phyloP scores from a whole-genome alignment of 1,139 yeast genomes.

The Suhomyces wounanorum region DNA sequence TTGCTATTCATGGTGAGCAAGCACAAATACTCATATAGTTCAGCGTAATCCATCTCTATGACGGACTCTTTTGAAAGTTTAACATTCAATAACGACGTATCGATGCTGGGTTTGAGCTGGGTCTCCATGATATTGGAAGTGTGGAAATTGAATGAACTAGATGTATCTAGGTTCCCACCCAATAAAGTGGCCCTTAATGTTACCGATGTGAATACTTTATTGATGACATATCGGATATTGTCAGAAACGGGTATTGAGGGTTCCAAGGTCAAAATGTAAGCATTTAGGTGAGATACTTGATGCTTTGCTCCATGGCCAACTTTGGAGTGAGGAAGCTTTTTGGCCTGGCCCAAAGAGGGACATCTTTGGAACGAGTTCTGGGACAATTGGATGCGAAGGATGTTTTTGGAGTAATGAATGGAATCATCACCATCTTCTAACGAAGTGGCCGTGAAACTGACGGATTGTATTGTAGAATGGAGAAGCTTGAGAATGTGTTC shows the following conservation, averaged over 20 bases:
- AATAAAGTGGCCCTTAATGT: background rate
- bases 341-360: conserved; percentile 18
- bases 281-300: conserved; percentile 15
- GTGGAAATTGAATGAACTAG: background rate
- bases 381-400: conserved; percentile 13
- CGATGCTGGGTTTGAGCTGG: conserved; percentile 4
- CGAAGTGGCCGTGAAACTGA: conserved; percentile 1
- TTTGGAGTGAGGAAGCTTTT: conserved; percentile 20
- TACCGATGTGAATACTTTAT: background rate
- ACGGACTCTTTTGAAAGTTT: background rate
- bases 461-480: background rate
- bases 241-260: background rate
- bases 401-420: conserved; percentile 9
- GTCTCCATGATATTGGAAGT: background rate
- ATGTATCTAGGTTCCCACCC: background rate
- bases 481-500: conserved; percentile 2
- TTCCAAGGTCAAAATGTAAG: conserved; percentile 4
- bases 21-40: conserved; percentile 23
- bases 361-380: conserved; percentile 16
- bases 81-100: conserved; percentile 1
- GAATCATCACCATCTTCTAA: conserved; percentile 5
- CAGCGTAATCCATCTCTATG: conserved; percentile 9
- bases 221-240: background rate
- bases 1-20: conserved; percentile 21
- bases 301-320: conserved; percentile 26